Percentiles rank a stretch among this genome's conserved stretches.
Evolutionary conservation across 192 early-diverging fungal species (phyloP).

Genomic region (Irineochytrium annulatum): DNA sequence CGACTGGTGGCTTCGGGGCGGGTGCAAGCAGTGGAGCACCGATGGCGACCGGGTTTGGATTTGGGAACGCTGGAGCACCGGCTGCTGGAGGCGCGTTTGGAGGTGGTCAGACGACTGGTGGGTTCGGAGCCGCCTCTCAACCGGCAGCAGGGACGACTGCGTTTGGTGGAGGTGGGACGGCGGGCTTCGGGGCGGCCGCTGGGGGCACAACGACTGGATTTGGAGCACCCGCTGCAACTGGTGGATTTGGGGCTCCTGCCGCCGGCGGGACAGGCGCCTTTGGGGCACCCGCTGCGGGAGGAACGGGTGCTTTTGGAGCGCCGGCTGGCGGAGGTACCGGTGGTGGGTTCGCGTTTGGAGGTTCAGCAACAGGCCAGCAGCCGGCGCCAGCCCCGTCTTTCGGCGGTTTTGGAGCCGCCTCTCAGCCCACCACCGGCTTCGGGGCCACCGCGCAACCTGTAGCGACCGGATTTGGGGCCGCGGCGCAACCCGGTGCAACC

Average conservation of each 20-base stretch:
- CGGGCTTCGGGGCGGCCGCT: slow-evolving; percentile 6
- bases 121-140: slow-evolving; percentile 10
- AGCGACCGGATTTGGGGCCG: slow-evolving; percentile 8
- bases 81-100: not conserved
- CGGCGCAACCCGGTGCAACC: slow-evolving; percentile 8
- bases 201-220: slow-evolving; percentile 10
- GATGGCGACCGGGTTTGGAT: too few relatives aligned
- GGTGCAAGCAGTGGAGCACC: too few relatives aligned
- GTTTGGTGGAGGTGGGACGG: slow-evolving; percentile 1
- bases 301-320: slow-evolving; percentile 15
- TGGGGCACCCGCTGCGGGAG: slow-evolving; percentile 8
- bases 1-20: not conserved
- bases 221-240: not conserved
- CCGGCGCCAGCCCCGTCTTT: not conserved
- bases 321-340: slow-evolving; percentile 8
- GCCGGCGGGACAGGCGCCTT: slow-evolving; percentile 6
- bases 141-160: slow-evolving; percentile 4
- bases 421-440: not conserved
- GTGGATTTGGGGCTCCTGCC: not conserved
- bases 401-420: not conserved
- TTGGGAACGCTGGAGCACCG: not conserved
- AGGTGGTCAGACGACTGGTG: not conserved
- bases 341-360: slow-evolving; percentile 5
- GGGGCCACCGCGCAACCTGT: slow-evolving; percentile 7
- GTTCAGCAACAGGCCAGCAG: not conserved